Conservation (phyloP, 441 rosid species). For the Heliophila coronopifolia region DNA sequence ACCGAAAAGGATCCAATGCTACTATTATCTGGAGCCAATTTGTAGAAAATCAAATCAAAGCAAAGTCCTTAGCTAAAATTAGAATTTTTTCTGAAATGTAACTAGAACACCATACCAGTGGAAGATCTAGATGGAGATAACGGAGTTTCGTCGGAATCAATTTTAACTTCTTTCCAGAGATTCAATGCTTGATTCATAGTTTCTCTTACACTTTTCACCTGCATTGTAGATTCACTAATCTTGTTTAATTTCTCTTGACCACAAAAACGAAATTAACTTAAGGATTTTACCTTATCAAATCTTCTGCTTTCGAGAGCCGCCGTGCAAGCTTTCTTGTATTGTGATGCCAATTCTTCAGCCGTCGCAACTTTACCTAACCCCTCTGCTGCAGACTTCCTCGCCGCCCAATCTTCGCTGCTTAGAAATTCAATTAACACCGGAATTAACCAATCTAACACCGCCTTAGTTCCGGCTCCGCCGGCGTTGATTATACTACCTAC, state of each 20-base stretch:
- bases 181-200: conserved; percentile 70
- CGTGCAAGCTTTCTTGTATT: conserved; percentile 44
- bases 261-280: neutral
- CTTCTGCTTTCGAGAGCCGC: conserved; percentile 56
- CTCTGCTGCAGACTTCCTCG: conserved; percentile 87
- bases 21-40: conserved; percentile 46
- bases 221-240: conserved; percentile 11
- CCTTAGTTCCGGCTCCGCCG: conserved; percentile 60
- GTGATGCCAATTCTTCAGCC: conserved; percentile 52
- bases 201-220: conserved; percentile 83
- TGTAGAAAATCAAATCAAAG: neutral
- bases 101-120: no score
- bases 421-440: conserved; percentile 62
- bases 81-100: no score
- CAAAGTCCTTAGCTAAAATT: neutral
- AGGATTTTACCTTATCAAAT: conserved; percentile 72
- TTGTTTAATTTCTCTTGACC: conserved; percentile 11
- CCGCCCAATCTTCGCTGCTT: conserved; percentile 72
- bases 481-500: conserved; percentile 59
- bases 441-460: conserved; percentile 65
- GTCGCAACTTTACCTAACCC: conserved; percentile 60
- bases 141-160: conserved; percentile 41
- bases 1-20: conserved; percentile 38
- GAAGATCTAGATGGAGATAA: conserved; percentile 46
- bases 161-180: conserved; percentile 67